Percentiles rank a stretch among this genome's conserved stretches.
These are phyloP conservation scores for Hyphodiscus hymeniophilus DNA, from an alignment of 495 filamentous ascomycete species.

Conservation along the genomic window DNA sequence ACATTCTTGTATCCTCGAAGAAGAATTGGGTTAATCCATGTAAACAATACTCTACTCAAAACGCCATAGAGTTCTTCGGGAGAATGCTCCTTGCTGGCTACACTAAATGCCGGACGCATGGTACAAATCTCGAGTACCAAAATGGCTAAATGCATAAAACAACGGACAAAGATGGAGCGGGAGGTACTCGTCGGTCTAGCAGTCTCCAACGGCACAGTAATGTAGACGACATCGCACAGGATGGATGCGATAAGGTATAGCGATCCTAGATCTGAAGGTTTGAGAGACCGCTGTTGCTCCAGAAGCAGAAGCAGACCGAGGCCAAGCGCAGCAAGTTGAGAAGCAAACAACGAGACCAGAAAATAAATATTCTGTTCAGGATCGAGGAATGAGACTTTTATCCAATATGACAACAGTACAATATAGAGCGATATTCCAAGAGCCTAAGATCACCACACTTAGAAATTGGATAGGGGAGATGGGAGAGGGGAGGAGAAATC, in stretches of 20 bases:
- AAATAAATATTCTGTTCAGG: background rate
- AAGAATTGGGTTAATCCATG: constrained; percentile 53
- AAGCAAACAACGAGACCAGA: constrained; percentile 1
- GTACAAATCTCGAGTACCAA: constrained; percentile 30
- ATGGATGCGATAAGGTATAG: constrained; percentile 46
- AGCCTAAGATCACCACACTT: background rate
- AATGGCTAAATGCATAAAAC: background rate
- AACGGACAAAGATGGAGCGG: background rate
- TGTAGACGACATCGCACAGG: constrained; percentile 35
- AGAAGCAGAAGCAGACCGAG: constrained; percentile 40
- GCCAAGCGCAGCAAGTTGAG: constrained; percentile 25
- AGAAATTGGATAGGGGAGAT: too few relatives aligned
- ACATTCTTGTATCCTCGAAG: constrained; percentile 30
- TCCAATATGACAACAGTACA: constrained; percentile 5
- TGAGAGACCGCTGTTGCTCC: constrained; percentile 39
- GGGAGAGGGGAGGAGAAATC: background rate
- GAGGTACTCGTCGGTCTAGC: constrained; percentile 25
- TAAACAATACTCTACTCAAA: constrained; percentile 44
- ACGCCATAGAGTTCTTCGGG: constrained; percentile 49
- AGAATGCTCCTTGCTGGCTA: constrained; percentile 3
- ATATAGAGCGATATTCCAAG: constrained; percentile 2
- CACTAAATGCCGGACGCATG: constrained; percentile 31
- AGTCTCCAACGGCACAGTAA: constrained; percentile 28
- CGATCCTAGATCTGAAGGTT: constrained; percentile 42
- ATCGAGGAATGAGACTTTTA: constrained; percentile 1